Evolutionary conservation across 148 eudicot genomes (phyloP).

Genomic region (Dianthus caryophyllus): DNA sequence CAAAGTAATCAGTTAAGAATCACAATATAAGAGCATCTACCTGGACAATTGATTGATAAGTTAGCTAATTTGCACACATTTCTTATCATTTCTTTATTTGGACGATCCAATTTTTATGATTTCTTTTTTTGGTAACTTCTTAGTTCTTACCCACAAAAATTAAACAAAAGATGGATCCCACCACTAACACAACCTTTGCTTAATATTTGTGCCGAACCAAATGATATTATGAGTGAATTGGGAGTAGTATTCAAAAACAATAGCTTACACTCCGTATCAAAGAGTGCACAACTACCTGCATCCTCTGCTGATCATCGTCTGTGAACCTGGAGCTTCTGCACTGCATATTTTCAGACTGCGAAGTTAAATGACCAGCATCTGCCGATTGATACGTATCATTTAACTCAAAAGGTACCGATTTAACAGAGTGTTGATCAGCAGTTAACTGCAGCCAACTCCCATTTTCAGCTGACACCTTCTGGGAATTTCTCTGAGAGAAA

Average conservation of each 20-base stretch:
- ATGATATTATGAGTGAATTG: too few species aligned
- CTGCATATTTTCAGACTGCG: slow-evolving; percentile 30
- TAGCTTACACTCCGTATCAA: not conserved
- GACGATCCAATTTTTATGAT: too few species aligned
- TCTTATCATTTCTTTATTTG: too few species aligned
- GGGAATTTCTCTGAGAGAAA: slow-evolving; percentile 42
- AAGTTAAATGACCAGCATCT: slow-evolving; percentile 26
- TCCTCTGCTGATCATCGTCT: slow-evolving; percentile 52
- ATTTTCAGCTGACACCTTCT: slow-evolving; percentile 34
- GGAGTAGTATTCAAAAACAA: not conserved
- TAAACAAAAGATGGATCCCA: too few species aligned
- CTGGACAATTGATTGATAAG: not conserved
- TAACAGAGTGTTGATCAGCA: slow-evolving; percentile 25
- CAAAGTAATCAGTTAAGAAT: not conserved
- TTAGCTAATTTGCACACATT: not conserved
- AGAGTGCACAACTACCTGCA: slow-evolving; percentile 48
- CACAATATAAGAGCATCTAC: not conserved
- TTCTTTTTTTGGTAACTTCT: too few species aligned
- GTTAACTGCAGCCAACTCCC: slow-evolving; percentile 37
- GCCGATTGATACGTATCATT: slow-evolving; percentile 33
- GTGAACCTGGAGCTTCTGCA: slow-evolving; percentile 31
- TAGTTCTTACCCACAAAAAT: too few species aligned
- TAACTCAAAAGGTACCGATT: slow-evolving; percentile 30
- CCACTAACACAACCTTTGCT: too few species aligned
- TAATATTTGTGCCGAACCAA: too few species aligned